Evolutionary conservation across 352 stramenopile species (phyloP).

Genomic region (Pythium myriotylum): DNA sequence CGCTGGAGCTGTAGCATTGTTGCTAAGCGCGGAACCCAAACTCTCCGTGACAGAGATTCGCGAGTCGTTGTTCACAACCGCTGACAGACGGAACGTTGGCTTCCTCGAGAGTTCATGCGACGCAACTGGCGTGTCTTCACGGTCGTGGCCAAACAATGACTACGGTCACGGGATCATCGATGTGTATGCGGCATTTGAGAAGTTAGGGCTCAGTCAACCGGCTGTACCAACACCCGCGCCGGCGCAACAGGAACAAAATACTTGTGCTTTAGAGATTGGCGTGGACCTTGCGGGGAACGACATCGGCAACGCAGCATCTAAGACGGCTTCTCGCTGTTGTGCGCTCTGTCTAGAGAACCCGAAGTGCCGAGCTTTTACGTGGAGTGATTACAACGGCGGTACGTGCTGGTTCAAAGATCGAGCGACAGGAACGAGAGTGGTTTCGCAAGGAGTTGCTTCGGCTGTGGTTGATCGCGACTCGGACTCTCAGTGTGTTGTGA

Average conservation of each 20-base stretch:
- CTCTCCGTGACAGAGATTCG: slow-evolving; percentile 7
- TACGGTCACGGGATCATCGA: slow-evolving; percentile 9
- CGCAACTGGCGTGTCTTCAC: too few species aligned
- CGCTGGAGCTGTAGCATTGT: slow-evolving; percentile 13
- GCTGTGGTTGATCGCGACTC: slow-evolving; percentile 5
- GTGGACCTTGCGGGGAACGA: slow-evolving; percentile 16
- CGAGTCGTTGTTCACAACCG: background rate
- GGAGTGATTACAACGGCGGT: slow-evolving; percentile 13
- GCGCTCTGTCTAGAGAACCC: slow-evolving; percentile 6
- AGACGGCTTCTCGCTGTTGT: background rate
- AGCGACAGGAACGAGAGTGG: background rate
- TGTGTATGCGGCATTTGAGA: background rate
- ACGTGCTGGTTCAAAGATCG: slow-evolving; percentile 21
- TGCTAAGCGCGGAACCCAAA: slow-evolving; percentile 13
- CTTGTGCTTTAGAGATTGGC: background rate
- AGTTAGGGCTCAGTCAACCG: background rate
- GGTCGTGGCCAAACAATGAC: slow-evolving; percentile 6
- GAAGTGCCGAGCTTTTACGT: slow-evolving; percentile 14
- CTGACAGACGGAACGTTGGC: too few species aligned
- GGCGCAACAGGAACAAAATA: background rate
- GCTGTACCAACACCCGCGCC: background rate
- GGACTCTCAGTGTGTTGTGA: background rate
- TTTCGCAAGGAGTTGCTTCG: background rate
- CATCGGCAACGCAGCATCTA: slow-evolving; percentile 1
- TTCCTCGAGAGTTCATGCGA: too few species aligned